These are phyloP conservation scores for Candida tunisiensis DNA, from an alignment of 1,139 yeast genomes.

Conservation along the genomic window DNA sequence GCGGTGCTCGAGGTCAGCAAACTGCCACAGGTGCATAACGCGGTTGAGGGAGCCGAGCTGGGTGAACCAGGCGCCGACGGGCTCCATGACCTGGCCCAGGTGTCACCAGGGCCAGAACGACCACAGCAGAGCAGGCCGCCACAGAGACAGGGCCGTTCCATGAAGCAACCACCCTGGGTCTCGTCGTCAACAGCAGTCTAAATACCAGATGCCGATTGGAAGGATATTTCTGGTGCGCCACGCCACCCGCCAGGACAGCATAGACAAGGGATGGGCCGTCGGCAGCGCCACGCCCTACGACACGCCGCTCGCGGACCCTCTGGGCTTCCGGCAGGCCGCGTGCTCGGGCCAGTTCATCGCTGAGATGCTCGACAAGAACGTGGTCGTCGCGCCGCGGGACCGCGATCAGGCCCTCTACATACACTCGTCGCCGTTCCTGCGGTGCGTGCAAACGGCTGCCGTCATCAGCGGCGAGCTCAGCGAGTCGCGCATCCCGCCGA, in stretches of 20 bases:
- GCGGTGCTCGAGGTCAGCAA: constrained; percentile 26
- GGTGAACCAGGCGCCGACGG: constrained; percentile 29
- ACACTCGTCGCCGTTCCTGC: constrained; percentile 22
- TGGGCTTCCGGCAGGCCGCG: no score
- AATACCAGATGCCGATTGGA: no score
- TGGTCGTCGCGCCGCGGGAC: no score
- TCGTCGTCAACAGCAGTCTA: no score
- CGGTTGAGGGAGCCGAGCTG: constrained; percentile 23
- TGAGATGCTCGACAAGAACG: constrained; percentile 6
- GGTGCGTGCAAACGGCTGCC: constrained; percentile 22
- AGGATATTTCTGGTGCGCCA: constrained; percentile 18
- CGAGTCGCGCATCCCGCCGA: constrained; percentile 2
- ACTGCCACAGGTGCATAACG: constrained; percentile 28
- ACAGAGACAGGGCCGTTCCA: no score
- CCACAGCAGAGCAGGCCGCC: no score
- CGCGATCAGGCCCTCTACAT: no score
- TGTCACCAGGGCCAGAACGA: no score
- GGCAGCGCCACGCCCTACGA: constrained; percentile 21
- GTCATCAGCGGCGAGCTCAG: constrained; percentile 9
- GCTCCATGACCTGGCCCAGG: constrained; percentile 29
- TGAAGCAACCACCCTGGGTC: no score
- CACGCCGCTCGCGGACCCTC: constrained; percentile 18
- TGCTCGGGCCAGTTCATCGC: constrained; percentile 15
- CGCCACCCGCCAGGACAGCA: constrained; percentile 17
- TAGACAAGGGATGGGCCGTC: constrained; percentile 14